Evolutionary conservation across 2,329 filamentous ascomycete genomes (phyloP).

Genomic region (Epichloe aotearoae): DNA sequence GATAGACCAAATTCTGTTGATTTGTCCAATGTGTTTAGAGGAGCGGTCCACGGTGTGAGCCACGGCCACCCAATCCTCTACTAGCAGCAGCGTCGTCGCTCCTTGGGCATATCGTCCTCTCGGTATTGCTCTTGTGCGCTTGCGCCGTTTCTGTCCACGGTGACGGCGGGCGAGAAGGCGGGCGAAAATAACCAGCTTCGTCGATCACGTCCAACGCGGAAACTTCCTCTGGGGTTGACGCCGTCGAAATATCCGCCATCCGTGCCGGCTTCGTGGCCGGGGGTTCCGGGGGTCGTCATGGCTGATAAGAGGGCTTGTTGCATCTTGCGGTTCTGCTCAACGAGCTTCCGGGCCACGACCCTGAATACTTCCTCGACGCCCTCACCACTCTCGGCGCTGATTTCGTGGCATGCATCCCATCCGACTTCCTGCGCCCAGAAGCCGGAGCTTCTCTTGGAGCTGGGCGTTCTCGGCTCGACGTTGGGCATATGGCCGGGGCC

Average conservation of each 20-base stretch:
- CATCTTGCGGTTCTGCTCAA: conserved; percentile 51
- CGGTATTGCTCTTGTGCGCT: conserved; percentile 15
- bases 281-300: conserved; percentile 39
- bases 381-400: conserved; percentile 85
- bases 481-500: conserved; percentile 11
- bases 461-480: conserved; percentile 44
- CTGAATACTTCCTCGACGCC: conserved; percentile 95
- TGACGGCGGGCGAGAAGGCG: conserved; percentile 37
- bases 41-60: no score
- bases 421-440: conserved; percentile 89
- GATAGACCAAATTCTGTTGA: no score
- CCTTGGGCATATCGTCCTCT: conserved; percentile 11
- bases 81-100: conserved; percentile 19
- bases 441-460: conserved; percentile 54
- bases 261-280: conserved; percentile 30
- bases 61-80: no score
- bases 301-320: conserved; percentile 45
- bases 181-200: conserved; percentile 47
- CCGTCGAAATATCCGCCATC: conserved; percentile 40
- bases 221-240: conserved; percentile 33
- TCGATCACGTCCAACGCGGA: conserved; percentile 43
- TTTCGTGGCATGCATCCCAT: conserved; percentile 96
- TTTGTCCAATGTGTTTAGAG: no score
- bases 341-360: conserved; percentile 47
- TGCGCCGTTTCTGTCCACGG: conserved; percentile 29